Evolutionary conservation across 495 filamentous ascomycete genomes (phyloP), one percentile per base, ranked within the genome.

Genomic region (Penicillium macrosclerotiorum): DNA sequence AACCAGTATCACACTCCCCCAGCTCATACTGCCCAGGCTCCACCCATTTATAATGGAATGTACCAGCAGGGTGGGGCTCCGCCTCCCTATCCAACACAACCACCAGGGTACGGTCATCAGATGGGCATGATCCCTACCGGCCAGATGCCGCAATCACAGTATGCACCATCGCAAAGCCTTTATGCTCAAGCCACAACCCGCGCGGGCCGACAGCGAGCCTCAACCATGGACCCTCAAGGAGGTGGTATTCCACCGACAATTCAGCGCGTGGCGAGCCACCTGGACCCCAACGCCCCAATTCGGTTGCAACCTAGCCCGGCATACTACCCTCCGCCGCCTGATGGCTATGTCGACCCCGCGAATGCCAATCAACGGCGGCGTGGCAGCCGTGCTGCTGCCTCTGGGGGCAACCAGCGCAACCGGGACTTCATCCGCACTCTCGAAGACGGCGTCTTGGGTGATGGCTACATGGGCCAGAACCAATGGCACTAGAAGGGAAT

Each of bases 291-390:
- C 46, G 88, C 90, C 25, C 94, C 94, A 0, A 97, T 99, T 58
- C 78, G 94, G 33, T 65, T 96, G 29, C 94, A 99, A 60, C 94
- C 94, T 5, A 96, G 90, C 47, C 94, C 94, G 2, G 94, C 94
- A 6, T 99, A 99, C 65, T 97, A 96, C 54, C 94, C 93, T 12
- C 93, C 93, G 7, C 91, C 91, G n/a, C 80, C 88, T 2, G 93
- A 96, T 49, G 91, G 90, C 6, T 78, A 86, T 32, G 79, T 84
- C 8, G 83, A 88, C 51, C 38, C 38, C 14, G 64, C 76, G 18
- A 79, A 71, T 25, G 62, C 71, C n/a, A 85, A 82, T 53, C 79
- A 85, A 31, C 76, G 87, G 25, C 76, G 92, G 39, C 82, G 91
- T 55, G 85, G 88, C 16, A 94, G 89, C 48, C 80, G 89, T 55